Base-by-base conservation (phyloP, 73 alveolate genomes). In the Breviolum minutum region DNA sequence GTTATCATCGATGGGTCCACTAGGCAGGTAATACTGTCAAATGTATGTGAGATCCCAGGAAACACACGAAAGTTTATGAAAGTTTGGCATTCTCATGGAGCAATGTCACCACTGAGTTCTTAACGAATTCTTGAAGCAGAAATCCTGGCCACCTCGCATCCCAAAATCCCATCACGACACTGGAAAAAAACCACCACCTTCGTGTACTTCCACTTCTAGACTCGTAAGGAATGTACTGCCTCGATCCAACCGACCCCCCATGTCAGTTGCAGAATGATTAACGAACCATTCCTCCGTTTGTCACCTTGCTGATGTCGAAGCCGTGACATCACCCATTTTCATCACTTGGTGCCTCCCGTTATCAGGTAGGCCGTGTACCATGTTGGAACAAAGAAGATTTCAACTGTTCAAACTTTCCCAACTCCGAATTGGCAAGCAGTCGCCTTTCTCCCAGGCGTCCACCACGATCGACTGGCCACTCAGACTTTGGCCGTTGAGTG, bases 361-460 rank as follows among this genome's bases (percentile, higher is more conserved):
- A 20, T 73, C 81, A 13, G 81, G 5, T 71, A 30, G 30, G n/a
- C 30, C 26, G 81, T 40, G 54, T 40, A 40, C 54, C 54, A 40
- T 40, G 54, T 40, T 40, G 3, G 54, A 40, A 40, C 54, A 40
- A 40, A 40, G 54, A 40, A 40, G 54, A 40, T 40, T 40, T 69
- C 4, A 2, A 69, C 80, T 2, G 26, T 69, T 17, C 2, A 24
- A 69, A 69, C 84, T 1, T 19, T 69, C 80, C 26, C 19, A 69
- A 69, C 80, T 24, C 80, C 26, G 26, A 69, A 69, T 24, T 40
- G 54, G 54, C 0, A 40, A 40, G 54, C 54, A 40, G 26, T 19
- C 68, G 77, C 96, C 96, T 90, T 90, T 90, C 96, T 90, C 96
- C 96, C 96, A 90, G 96, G 96, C 80, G 87, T 90, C 96, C 76